phyloP scores from a whole-genome alignment of 78 protist species.

The Dictyostelium discoideum region DNA sequence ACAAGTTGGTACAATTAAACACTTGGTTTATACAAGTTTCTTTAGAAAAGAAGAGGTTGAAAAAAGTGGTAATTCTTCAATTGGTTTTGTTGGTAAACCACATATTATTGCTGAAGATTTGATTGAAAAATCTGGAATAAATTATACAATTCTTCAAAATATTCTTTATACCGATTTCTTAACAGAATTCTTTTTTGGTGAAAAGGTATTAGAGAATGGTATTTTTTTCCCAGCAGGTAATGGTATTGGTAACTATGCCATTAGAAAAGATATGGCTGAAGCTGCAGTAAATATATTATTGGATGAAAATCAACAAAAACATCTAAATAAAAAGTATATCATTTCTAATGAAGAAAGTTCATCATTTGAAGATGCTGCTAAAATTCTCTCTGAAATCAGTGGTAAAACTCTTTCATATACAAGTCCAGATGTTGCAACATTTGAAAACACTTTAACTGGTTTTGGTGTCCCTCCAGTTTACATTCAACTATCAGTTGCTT shows the following conservation, averaged over 20 bases:
- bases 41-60: slow-evolving; percentile 6
- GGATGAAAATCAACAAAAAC: neutral
- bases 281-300: neutral
- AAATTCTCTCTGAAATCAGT: neutral
- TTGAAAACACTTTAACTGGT: neutral
- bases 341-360: neutral
- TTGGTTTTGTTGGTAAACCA: neutral
- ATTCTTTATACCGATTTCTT: slow-evolving; percentile 5
- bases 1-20: neutral
- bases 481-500: neutral
- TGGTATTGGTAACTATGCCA: neutral
- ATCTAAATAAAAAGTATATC: neutral
- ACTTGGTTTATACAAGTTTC: slow-evolving; percentile 20
- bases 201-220: neutral
- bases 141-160: neutral
- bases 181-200: slow-evolving; percentile 16
- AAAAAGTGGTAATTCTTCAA: neutral
- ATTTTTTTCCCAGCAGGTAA: slow-evolving; percentile 19
- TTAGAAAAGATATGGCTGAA: slow-evolving; percentile 37
- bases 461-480: neutral
- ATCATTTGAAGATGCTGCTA: neutral
- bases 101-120: slow-evolving; percentile 1
- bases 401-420: neutral
- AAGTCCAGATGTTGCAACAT: slow-evolving; percentile 3
- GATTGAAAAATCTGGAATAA: neutral